Percentiles rank a stretch among this genome's conserved stretches.
Evolutionary conservation across 176 grass and related monocot genomes (phyloP).

Genomic region (Oryza glaberrima): DNA sequence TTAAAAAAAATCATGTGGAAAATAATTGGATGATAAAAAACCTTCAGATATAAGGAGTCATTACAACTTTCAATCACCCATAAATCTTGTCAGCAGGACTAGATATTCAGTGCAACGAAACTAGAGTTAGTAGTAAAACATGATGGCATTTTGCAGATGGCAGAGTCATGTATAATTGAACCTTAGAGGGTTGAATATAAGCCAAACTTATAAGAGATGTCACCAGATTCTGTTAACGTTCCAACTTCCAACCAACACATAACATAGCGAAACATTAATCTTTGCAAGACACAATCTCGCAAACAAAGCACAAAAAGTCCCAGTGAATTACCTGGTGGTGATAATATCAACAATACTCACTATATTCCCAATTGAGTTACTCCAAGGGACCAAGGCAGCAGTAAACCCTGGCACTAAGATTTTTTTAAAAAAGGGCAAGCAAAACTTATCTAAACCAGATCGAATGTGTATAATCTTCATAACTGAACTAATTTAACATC

Average conservation of each 20-base stretch:
- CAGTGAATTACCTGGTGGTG: neutral
- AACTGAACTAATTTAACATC: neutral
- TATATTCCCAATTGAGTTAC: neutral
- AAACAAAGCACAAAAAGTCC: neutral
- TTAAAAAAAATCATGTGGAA: neutral
- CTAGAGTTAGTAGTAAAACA: neutral
- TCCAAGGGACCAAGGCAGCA: neutral
- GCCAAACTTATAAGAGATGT: neutral
- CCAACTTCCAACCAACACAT: neutral
- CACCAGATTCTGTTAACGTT: neutral
- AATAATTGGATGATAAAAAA: neutral
- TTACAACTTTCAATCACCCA: neutral
- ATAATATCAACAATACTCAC: neutral
- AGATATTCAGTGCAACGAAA: neutral
- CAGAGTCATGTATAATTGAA: neutral
- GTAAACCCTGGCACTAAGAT: neutral
- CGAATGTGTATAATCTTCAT: neutral
- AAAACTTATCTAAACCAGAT: neutral
- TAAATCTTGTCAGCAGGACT: neutral
- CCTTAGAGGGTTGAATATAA: slow-evolving; percentile 7
- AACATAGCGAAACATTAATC: neutral
- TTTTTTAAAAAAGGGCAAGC: neutral
- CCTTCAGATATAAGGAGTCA: neutral
- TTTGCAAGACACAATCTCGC: neutral
- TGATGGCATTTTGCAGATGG: neutral